Evolutionary conservation across 164 flowering plant genomes (phyloP).

Genomic region (Umbilicus rupestris): DNA sequence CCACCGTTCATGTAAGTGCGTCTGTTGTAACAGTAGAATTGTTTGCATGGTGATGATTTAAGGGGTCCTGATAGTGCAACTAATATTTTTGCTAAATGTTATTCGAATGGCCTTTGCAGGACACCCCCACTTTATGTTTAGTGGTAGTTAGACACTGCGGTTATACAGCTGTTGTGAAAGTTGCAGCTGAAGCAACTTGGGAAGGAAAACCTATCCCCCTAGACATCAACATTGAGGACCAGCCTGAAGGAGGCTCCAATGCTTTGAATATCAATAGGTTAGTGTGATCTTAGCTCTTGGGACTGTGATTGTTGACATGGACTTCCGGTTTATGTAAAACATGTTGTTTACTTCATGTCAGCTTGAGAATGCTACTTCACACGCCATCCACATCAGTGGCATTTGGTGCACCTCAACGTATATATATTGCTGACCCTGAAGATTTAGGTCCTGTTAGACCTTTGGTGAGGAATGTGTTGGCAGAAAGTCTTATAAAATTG

Average conservation of each 20-base stretch:
- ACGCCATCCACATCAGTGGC: conserved; percentile 47
- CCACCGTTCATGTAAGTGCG: conserved; percentile 73
- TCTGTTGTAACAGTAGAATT: neutral
- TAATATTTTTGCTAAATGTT: neutral
- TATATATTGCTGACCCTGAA: conserved; percentile 36
- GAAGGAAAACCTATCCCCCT: conserved; percentile 34
- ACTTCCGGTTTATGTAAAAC: neutral
- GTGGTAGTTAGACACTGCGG: conserved; percentile 86
- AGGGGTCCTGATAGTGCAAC: neutral
- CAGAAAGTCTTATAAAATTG: conserved; percentile 52
- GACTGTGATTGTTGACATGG: neutral
- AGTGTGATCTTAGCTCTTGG: conserved; percentile 8
- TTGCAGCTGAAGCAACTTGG: conserved; percentile 42
- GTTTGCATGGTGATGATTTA: neutral
- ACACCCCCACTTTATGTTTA: conserved; percentile 75
- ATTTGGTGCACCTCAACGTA: conserved; percentile 31
- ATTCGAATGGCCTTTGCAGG: conserved; percentile 36
- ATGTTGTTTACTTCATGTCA: conserved; percentile 20
- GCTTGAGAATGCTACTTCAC: conserved; percentile 80
- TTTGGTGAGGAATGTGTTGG: conserved; percentile 48
- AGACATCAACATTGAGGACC: conserved; percentile 71
- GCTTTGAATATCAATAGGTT: conserved; percentile 88
- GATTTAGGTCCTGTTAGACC: conserved; percentile 36
- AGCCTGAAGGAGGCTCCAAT: conserved; percentile 86
- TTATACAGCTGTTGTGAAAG: conserved; percentile 66